Conservation (phyloP, 352 stramenopile genomes). For the Peronospora belbahrii region DNA sequence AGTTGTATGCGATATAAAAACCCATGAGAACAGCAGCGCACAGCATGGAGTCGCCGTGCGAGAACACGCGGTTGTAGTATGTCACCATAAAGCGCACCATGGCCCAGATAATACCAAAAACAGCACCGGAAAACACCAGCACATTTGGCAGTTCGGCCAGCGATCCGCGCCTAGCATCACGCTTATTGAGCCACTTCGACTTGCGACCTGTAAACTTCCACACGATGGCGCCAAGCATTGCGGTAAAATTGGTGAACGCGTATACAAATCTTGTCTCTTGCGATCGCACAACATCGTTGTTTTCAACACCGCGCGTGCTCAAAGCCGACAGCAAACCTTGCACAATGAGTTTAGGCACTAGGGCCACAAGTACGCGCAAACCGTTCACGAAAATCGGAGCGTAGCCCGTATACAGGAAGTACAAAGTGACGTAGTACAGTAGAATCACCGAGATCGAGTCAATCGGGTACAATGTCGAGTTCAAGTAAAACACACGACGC, state of each 20-base stretch:
- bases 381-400: slow-evolving; percentile 74
- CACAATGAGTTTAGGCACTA: slow-evolving; percentile 73
- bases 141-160: slow-evolving; percentile 76
- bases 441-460: slow-evolving; percentile 67
- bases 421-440: slow-evolving; percentile 82
- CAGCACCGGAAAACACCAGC: slow-evolving; percentile 64
- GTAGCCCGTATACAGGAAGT: slow-evolving; percentile 83
- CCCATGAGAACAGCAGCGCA: slow-evolving; percentile 64
- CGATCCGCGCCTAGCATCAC: slow-evolving; percentile 50
- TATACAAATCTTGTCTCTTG: slow-evolving; percentile 80
- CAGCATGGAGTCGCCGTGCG: slow-evolving; percentile 70
- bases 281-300: slow-evolving; percentile 73
- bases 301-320: slow-evolving; percentile 70
- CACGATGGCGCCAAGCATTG: slow-evolving; percentile 65
- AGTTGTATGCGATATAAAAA: slow-evolving; percentile 67
- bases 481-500: slow-evolving; percentile 80
- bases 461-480: slow-evolving; percentile 74
- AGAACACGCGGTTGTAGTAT: slow-evolving; percentile 69
- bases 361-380: slow-evolving; percentile 50
- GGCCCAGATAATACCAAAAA: slow-evolving; percentile 72
- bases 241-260: slow-evolving; percentile 72
- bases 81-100: slow-evolving; percentile 72
- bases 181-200: slow-evolving; percentile 63
- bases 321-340: slow-evolving; percentile 64
- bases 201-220: slow-evolving; percentile 80